phyloP scores from a whole-genome alignment of 73 alveolate species.

The Halteria grandinella region DNA sequence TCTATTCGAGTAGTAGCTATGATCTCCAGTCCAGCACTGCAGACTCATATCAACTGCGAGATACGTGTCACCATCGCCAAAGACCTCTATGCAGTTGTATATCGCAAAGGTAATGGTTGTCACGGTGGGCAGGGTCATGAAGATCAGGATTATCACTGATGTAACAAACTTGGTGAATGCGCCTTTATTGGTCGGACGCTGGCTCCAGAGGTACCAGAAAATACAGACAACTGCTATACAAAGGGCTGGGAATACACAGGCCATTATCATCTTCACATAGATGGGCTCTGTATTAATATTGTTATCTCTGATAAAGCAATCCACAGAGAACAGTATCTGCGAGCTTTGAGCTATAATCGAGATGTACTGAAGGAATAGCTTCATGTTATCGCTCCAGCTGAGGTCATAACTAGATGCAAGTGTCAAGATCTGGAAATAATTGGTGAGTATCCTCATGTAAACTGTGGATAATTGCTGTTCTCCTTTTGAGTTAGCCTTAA shows the following conservation, averaged over 20 bases:
- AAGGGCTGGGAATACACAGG: slow-evolving; percentile 29
- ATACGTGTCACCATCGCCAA: slow-evolving; percentile 32
- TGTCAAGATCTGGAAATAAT: slow-evolving; percentile 51
- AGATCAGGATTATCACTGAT: slow-evolving; percentile 34
- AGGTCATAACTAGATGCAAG: slow-evolving; percentile 46
- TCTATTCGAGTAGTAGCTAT: not conserved
- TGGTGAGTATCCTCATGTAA: slow-evolving; percentile 58
- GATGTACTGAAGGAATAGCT: slow-evolving; percentile 3
- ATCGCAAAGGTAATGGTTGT: not conserved
- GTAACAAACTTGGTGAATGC: slow-evolving; percentile 16
- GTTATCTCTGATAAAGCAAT: slow-evolving; percentile 56
- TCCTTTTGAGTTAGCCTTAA: slow-evolving; percentile 33
- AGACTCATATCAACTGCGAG: not conserved
- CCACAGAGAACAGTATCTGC: slow-evolving; percentile 36
- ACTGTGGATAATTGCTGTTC: slow-evolving; percentile 36
- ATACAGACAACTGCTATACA: not conserved
- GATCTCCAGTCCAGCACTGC: slow-evolving; percentile 35
- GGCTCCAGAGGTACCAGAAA: slow-evolving; percentile 6
- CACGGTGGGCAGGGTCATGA: slow-evolving; percentile 37
- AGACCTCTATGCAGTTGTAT: slow-evolving; percentile 30
- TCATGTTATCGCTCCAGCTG: slow-evolving; percentile 38
- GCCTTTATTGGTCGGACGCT: not conserved
- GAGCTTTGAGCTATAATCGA: not conserved
- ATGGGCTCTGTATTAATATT: not conserved
- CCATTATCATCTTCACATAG: slow-evolving; percentile 35